These are phyloP conservation scores for Lunasporangiospora selenospora DNA, from an alignment of 192 early-diverging fungal genomes.

Conservation along the genomic window DNA sequence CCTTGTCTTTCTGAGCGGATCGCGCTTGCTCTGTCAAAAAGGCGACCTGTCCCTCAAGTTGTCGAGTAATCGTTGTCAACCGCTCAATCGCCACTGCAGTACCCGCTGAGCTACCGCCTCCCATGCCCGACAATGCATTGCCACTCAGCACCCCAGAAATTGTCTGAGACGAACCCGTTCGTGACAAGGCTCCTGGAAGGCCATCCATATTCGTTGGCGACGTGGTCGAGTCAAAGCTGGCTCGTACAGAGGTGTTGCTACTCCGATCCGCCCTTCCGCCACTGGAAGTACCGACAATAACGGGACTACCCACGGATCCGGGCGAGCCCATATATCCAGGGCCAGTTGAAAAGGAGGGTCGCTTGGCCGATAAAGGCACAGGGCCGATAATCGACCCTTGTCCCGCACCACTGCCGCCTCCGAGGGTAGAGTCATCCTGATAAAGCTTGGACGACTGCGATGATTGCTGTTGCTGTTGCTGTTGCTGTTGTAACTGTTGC, in stretches of 20 bases:
- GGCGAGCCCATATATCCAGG: no score
- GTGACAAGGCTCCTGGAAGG: conserved; percentile 20
- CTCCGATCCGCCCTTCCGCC: no score
- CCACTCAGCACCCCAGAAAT: background rate
- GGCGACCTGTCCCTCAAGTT: conserved; percentile 72
- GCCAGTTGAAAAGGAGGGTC: conserved; percentile 12
- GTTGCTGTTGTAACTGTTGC: background rate
- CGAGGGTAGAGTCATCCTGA: no score
- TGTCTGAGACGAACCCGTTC: conserved; percentile 26
- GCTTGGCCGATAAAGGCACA: background rate
- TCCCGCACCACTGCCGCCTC: no score
- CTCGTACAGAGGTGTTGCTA: conserved; percentile 1
- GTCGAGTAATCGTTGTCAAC: conserved; percentile 62
- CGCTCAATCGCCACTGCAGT: conserved; percentile 62
- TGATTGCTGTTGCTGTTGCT: no score
- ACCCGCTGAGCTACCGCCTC: conserved; percentile 4
- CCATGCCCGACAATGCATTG: background rate
- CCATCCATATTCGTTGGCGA: conserved; percentile 20
- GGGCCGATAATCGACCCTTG: background rate
- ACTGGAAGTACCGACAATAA: no score
- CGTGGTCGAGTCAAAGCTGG: conserved; percentile 12
- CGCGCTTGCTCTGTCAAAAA: conserved; percentile 70
- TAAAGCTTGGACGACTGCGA: no score
- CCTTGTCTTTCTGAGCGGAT: conserved; percentile 62
- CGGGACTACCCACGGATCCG: no score